Evolutionary conservation across 768 basidiomycete genomes (phyloP).

Genomic region (Rhodotorula sphaerocarpa): DNA sequence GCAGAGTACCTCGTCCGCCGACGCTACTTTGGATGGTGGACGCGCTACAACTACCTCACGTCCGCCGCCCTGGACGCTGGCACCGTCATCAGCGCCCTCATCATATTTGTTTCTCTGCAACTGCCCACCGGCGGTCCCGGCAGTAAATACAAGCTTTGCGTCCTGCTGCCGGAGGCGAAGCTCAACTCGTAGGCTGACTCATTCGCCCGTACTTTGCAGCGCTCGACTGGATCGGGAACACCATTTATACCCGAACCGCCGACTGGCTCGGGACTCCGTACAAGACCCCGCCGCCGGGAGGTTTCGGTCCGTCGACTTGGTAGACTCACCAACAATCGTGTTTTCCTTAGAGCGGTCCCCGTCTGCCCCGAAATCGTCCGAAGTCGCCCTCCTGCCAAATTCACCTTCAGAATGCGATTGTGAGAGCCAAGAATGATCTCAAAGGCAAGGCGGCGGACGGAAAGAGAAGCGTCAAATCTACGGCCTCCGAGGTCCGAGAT

Average conservation of each 20-base stretch:
- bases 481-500: too few relatives aligned
- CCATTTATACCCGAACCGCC: conserved; percentile 31
- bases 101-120: conserved; percentile 44
- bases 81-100: conserved; percentile 45
- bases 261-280: conserved; percentile 28
- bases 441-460: too few relatives aligned
- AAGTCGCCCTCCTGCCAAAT: too few relatives aligned
- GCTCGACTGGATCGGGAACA: conserved; percentile 40
- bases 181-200: conserved; percentile 38
- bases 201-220: conserved; percentile 27
- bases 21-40: conserved; percentile 49
- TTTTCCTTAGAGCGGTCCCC: too few relatives aligned
- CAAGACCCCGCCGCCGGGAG: conserved; percentile 19
- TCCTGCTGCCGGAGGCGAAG: too few relatives aligned
- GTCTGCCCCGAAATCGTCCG: too few relatives aligned
- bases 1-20: conserved; percentile 48
- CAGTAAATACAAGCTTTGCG: too few relatives aligned
- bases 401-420: too few relatives aligned
- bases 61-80: conserved; percentile 49
- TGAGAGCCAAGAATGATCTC: too few relatives aligned
- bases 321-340: too few relatives aligned
- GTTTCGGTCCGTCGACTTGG: conserved; percentile 34
- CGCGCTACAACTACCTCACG: conserved; percentile 51
- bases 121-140: conserved; percentile 42
- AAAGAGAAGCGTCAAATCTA: too few relatives aligned